These are phyloP conservation scores for Diaporthe nobilis DNA, from an alignment of 2,329 filamentous ascomycete species.

Conservation along the genomic window DNA sequence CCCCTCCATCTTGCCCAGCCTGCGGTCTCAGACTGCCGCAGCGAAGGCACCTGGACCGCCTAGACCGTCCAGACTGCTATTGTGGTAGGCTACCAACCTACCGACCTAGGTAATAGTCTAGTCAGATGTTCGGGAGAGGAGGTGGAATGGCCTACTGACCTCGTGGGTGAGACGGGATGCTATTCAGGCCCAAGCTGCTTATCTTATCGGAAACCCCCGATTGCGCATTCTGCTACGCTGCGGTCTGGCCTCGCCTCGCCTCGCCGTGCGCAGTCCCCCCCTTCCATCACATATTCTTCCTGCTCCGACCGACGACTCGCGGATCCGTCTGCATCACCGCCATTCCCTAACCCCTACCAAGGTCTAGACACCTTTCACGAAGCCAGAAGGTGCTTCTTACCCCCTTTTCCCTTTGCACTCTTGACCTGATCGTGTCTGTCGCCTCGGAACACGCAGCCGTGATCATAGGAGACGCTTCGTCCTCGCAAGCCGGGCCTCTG, in stretches of 20 bases:
- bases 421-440: slow-evolving; percentile 2
- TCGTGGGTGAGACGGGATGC: slow-evolving; percentile 12
- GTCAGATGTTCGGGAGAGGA: neutral
- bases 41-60: neutral
- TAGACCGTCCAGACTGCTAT: neutral
- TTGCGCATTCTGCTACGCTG: slow-evolving; percentile 34
- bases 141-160: neutral
- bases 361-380: neutral
- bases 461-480: slow-evolving; percentile 19
- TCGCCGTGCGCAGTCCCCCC: slow-evolving; percentile 17
- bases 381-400: slow-evolving; percentile 8
- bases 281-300: slow-evolving; percentile 3
- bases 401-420: slow-evolving; percentile 2
- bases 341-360: slow-evolving; percentile 36
- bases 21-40: neutral
- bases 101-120: neutral
- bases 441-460: slow-evolving; percentile 2
- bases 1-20: slow-evolving; percentile 6
- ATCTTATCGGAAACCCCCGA: slow-evolving; percentile 24
- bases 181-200: slow-evolving; percentile 30
- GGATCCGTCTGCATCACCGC: slow-evolving; percentile 37
- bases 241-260: slow-evolving; percentile 23
- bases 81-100: neutral
- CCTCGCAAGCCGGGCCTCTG: slow-evolving; percentile 32
- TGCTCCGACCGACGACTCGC: slow-evolving; percentile 2